A percentile compares a stretch with the other conserved stretches of the same genome.
Evolutionary conservation across 108 stramenopile species (phyloP).

Genomic region (Chaetoceros muelleri): DNA sequence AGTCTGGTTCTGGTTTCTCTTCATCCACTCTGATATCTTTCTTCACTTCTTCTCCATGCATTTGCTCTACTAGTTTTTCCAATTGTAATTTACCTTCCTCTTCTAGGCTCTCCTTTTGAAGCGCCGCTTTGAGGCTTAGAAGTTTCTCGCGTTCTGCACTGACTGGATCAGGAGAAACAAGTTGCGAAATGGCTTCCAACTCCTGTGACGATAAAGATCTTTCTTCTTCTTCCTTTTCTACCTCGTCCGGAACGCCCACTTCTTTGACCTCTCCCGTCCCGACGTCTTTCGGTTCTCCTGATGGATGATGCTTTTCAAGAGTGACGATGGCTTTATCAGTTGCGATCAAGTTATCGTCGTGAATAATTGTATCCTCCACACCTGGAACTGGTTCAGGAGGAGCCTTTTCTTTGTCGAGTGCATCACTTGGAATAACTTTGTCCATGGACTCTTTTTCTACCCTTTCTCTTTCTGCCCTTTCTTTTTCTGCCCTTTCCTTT

Average conservation of each 20-base stretch:
- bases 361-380: not conserved
- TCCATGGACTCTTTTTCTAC: too few species aligned
- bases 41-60: constrained; percentile 8
- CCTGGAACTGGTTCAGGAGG: not conserved
- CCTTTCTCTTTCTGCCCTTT: constrained; percentile 13
- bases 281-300: constrained; percentile 18
- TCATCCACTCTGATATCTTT: not conserved
- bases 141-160: constrained; percentile 66
- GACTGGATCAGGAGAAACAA: constrained; percentile 68
- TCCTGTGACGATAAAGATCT: constrained; percentile 52
- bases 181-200: constrained; percentile 72
- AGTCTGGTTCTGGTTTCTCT: constrained; percentile 8
- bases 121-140: constrained; percentile 53
- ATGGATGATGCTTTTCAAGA: constrained; percentile 19
- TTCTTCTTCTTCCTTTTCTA: constrained; percentile 29
- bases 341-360: not conserved
- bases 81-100: constrained; percentile 16
- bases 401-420: not conserved
- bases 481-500: constrained; percentile 11
- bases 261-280: constrained; percentile 11
- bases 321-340: too few species aligned
- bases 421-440: too few species aligned
- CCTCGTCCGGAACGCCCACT: constrained; percentile 9
- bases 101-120: constrained; percentile 29
- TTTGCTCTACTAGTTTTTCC: constrained; percentile 7